Base-by-base conservation (phyloP, 306 rosid species). In the Prunus mume region DNA sequence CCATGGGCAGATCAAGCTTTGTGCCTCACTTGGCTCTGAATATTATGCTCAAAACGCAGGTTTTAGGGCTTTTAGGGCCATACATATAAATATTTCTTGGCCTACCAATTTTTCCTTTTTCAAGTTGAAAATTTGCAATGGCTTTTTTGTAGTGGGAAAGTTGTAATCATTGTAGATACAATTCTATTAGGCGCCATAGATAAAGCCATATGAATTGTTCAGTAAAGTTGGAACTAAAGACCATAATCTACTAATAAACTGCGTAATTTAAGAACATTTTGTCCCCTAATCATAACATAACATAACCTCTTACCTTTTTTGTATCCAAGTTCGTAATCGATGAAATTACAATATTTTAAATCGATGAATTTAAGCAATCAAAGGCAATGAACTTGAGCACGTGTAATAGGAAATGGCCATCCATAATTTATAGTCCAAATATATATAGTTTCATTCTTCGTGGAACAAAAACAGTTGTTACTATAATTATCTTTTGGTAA, bases 191-290 rank as follows among this genome's bases (percentile, higher is more conserved):
- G 52, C 77, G 63, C 22, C 70, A 77, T 9, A 69, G 47, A 63
- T 80, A 84, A 83, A 80, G 75, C 80, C 68, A 68, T 67, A 52
- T 70, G 65, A 78, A 78, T 68, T 76, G 77, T 74, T 74, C 74
- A 24, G 75, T 69, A 83, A 79, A 83, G 83, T n/a, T 75, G 51
- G 51, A 41, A 32, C 76, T 71, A 25, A 67, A 61, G 69, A 61
- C 20, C 27, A 24, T 72, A 73, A 45, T 73, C 63, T 20, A 32
- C 76, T 78, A 76, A 45, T 75, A 52, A 68, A 46, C 25, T 76
- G 76, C 80, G 85, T 62, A 82, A 87, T 79, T 82, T 79, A 74
- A 58, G 88, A 84, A 79, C 62, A 71, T 46, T 71, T 77, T 84
- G 90, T 84, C 88, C 76, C 71, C 64, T 74, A 63, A 84, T 80